phyloP scores from a whole-genome alignment of 2,329 filamentous ascomycete genomes.

The Alternaria sp. region DNA sequence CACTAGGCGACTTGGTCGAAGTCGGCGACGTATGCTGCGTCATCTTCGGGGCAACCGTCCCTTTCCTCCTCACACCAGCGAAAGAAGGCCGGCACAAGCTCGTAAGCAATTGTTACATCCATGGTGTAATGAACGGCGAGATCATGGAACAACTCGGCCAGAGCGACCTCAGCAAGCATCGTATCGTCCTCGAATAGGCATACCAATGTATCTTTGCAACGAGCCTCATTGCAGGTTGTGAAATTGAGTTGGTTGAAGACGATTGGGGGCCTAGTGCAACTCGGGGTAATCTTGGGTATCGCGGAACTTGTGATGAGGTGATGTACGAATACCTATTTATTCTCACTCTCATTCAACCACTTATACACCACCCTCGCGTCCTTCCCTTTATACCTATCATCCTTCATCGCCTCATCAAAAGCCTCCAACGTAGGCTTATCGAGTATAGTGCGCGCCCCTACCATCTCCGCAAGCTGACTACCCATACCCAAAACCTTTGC shows the following conservation, averaged over 20 bases:
- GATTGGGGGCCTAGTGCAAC: too few species aligned
- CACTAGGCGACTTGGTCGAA: background rate
- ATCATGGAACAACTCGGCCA: background rate
- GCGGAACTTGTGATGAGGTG: too few species aligned
- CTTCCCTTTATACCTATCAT: constrained; percentile 39
- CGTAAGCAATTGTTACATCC: background rate
- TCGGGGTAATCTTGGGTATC: too few species aligned
- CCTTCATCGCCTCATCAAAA: constrained; percentile 36
- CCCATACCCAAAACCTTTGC: constrained; percentile 46
- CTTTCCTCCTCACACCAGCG: background rate
- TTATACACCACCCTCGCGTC: constrained; percentile 44
- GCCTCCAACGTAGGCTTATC: constrained; percentile 40
- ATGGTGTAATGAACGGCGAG: background rate
- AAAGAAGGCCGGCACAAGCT: background rate
- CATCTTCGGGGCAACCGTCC: background rate
- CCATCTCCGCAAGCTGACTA: constrained; percentile 42
- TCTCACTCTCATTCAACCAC: constrained; percentile 40
- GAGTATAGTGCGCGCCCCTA: constrained; percentile 40
- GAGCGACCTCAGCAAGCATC: background rate
- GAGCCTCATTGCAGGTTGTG: too few species aligned
- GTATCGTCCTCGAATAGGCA: background rate
- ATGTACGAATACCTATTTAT: too few species aligned
- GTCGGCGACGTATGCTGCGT: background rate
- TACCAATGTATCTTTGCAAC: fast-evolving
- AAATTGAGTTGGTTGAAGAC: too few species aligned